Base-by-base conservation (phyloP, 2,329 filamentous ascomycete species). In the Fusarium dlaminii region DNA sequence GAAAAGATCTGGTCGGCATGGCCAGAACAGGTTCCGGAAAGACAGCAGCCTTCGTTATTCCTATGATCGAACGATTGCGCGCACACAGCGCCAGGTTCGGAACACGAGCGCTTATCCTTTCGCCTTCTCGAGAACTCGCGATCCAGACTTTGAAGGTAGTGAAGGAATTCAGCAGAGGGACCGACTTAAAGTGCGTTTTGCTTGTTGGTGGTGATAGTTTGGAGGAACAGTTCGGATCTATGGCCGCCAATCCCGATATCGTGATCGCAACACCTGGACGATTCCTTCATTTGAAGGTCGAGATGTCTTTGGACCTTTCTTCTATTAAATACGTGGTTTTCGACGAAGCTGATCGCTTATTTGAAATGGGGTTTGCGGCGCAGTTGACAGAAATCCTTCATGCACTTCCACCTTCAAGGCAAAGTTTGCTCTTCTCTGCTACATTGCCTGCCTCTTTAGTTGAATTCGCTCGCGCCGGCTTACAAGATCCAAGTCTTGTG, bases 1-100 rank as follows among this genome's bases (percentile, higher is more conserved):
- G 93, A 61, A 94, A 95, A 83, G 96, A 99, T 87, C 94, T 98
- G n/a, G 96, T 99, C 30, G 97, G 95, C 75, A 99, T 99, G 96
- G 96, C 96, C 13, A 89, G 97, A 75, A 99, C 97, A n/a, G 96
- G 96, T 81, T 98, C 95, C 27, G 96, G 96, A 85, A 99, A 99
- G 86, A 99, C 97, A 3, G 96, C 95, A 3, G 96, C 96, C 29
- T 99, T 99, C 82, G 95, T 98, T 32, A 97, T 99, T 74, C 96
- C 96, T 48, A 98, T 99, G 96, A 95, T 99, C 70, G 94, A 99
- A 85, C 93, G 92, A 75, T 86, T 99, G 70, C 97, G 95, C 82
- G 89, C 90, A 30, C 97, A 99, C 82, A 97, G 93, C 80, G 91
- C 92, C 36, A 92, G 93, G 78, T 92, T 98, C 73, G 96, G 97